Conservation (phyloP, 768 basidiomycete species). For the Rhizopogon rudus region DNA sequence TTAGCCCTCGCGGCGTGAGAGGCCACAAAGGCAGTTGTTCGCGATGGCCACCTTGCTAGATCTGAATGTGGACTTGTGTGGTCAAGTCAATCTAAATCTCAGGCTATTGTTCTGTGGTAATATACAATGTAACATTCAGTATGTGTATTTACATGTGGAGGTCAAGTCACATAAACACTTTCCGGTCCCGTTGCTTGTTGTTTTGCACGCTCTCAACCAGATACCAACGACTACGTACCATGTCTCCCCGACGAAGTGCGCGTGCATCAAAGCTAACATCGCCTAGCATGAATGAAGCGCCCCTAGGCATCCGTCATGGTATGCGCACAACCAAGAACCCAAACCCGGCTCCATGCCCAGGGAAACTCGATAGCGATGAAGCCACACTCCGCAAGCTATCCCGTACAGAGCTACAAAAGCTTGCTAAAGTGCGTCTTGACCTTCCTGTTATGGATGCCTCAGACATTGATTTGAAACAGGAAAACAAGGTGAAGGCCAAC, state of each 20-base stretch:
- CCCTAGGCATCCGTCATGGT: neutral
- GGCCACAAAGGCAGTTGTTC: too few relatives aligned
- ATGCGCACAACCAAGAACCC: neutral
- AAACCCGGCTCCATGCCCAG: neutral
- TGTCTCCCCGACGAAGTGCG: neutral
- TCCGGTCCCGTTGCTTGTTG: neutral
- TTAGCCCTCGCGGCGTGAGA: too few relatives aligned
- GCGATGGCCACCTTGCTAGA: too few relatives aligned
- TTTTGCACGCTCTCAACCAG: neutral
- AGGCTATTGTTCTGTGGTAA: too few relatives aligned
- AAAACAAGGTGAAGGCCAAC: conserved; percentile 18
- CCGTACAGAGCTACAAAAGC: conserved; percentile 19
- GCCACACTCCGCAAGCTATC: conserved; percentile 18
- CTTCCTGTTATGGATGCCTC: neutral
- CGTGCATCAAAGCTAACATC: neutral
- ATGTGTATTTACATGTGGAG: too few relatives aligned
- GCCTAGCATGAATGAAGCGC: neutral
- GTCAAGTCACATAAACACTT: too few relatives aligned
- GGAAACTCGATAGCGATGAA: conserved; percentile 6
- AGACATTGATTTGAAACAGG: conserved; percentile 5
- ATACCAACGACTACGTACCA: neutral
- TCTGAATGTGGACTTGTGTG: too few relatives aligned
- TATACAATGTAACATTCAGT: too few relatives aligned
- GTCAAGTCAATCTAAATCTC: too few relatives aligned
- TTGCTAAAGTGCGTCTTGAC: conserved; percentile 16